These are phyloP conservation scores for Plasmodium malariae DNA, from an alignment of 169 alveolate species.

Conservation along the genomic window DNA sequence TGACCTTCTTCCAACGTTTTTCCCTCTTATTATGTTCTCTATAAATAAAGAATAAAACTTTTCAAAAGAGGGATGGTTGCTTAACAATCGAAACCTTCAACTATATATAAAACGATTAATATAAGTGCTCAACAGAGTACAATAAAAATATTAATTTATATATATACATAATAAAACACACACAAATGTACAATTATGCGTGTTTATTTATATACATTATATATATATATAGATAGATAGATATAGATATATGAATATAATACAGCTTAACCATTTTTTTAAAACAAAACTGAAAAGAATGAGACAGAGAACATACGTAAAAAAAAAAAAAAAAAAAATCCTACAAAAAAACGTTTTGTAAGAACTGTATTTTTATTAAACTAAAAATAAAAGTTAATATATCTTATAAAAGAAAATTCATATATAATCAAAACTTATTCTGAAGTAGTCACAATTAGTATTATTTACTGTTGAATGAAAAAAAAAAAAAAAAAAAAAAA, in stretches of 20 bases:
- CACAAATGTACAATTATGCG: background rate
- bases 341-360: background rate
- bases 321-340: background rate
- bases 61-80: too few relatives aligned
- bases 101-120: too few relatives aligned
- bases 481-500: slow-evolving; percentile 14
- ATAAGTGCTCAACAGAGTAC: too few relatives aligned
- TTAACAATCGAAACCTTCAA: too few relatives aligned
- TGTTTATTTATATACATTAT: background rate
- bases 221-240: too few relatives aligned
- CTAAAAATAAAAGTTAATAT: too few relatives aligned
- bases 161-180: too few relatives aligned
- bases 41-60: too few relatives aligned
- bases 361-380: background rate
- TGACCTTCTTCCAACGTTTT: too few relatives aligned
- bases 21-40: too few relatives aligned
- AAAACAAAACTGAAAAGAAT: background rate
- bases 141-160: too few relatives aligned
- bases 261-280: background rate
- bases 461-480: background rate
- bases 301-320: too few relatives aligned
- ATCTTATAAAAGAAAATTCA: background rate
- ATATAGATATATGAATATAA: background rate
- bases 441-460: background rate
- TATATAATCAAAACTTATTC: background rate